These are phyloP conservation scores for Aegilops umbellulata DNA, from an alignment of 176 grass and related monocot genomes.

Conservation along the genomic window DNA sequence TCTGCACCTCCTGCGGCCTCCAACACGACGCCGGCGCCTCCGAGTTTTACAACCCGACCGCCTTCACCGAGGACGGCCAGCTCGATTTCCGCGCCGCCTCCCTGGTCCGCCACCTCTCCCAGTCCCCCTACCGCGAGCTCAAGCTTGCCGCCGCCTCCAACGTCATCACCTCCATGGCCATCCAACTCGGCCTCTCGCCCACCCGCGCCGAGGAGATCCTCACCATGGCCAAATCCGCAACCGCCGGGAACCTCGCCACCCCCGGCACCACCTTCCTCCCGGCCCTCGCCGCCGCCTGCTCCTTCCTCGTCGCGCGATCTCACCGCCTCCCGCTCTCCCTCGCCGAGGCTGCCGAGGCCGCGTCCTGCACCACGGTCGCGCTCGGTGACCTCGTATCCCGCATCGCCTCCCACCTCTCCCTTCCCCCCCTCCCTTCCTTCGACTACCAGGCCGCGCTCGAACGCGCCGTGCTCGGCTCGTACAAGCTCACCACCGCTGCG, in stretches of 20 bases:
- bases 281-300: conserved; percentile 45
- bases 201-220: conserved; percentile 28
- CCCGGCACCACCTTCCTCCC: conserved; percentile 34
- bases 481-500: background rate
- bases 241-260: conserved; percentile 33
- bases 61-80: conserved; percentile 29
- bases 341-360: conserved; percentile 41
- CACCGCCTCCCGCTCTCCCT: conserved; percentile 53
- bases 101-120: conserved; percentile 6
- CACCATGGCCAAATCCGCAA: conserved; percentile 36
- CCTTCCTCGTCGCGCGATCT: conserved; percentile 49
- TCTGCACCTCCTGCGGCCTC: conserved; percentile 45
- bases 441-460: conserved; percentile 39
- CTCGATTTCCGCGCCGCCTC: conserved; percentile 19
- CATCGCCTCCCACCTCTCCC: conserved; percentile 36
- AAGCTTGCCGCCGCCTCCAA: conserved; percentile 29
- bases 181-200: conserved; percentile 36
- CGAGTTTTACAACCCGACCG: conserved; percentile 23
- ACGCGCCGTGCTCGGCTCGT: conserved; percentile 24
- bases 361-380: conserved; percentile 4
- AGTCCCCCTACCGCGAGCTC: conserved; percentile 43
- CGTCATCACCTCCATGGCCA: conserved; percentile 10
- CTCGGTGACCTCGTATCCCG: conserved; percentile 44
- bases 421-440: conserved; percentile 46
- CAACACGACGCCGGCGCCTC: conserved; percentile 8